Base-by-base conservation (phyloP, 2,329 filamentous ascomycete genomes). In the Pseudogymnoascus sp. region DNA sequence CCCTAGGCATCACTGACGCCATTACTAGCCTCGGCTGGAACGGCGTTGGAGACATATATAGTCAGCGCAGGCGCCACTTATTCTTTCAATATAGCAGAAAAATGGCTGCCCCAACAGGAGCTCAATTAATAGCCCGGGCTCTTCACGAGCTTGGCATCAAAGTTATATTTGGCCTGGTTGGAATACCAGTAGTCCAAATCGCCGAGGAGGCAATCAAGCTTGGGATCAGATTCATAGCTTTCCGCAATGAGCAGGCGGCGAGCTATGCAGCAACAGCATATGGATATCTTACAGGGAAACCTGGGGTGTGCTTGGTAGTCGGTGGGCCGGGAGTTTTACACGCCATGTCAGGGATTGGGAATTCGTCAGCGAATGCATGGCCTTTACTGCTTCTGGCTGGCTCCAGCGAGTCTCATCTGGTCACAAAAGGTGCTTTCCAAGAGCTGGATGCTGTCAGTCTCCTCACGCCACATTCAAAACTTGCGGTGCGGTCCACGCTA, bases 311-410 rank as follows among this genome's bases (percentile, higher is more conserved):
- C 68, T 74, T 84, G 39, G 79, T 83, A n/a, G 82, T 85, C 2
- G 82, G 82, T 60, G 82, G 82, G 7, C 82, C 82, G 6, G 82
- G 82, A 22, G 80, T 85, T 12, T 72, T 84, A 22, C 82, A 84
- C 74, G 80, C 80, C 9, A 78, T 84, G 72, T 80, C 83, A 64
- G 82, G 82, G 67, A 77, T 82, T 49, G 77, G 78, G 25, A 83
- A 82, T 67, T 72, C 82, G 5, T 76, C 76, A 39, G 79, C 75
- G n/a, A 84, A 84, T 70, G 77, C 77, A 22, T 84, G 81, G 66
- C 82, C 83, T 2, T 69, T 84, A 5, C 74, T 84, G 1, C 74
- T 84, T 2, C 75, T 85, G 1, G 80, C 79, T 14, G 82, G 82
- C 1, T 81, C 81, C 2, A 78, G 76, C 41, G 81, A 84, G 69